phyloP scores from a whole-genome alignment of 2,329 filamentous ascomycete genomes.

The Alternaria gaisen region DNA sequence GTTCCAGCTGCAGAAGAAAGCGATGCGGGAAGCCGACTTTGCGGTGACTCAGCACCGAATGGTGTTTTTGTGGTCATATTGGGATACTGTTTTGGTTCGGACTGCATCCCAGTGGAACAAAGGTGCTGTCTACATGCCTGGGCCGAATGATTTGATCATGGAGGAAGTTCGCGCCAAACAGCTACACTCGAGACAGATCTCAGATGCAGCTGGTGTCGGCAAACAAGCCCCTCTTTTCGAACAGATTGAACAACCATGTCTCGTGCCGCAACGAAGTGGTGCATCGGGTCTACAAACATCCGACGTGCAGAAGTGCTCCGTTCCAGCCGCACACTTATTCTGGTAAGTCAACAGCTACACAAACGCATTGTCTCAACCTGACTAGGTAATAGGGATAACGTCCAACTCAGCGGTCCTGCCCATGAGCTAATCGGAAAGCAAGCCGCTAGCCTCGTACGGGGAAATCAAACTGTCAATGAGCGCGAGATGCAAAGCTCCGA shows the following conservation, averaged over 20 bases:
- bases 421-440: conserved; percentile 49
- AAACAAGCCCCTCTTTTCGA: conserved; percentile 45
- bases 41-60: conserved; percentile 46
- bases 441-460: conserved; percentile 44
- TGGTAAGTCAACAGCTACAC: conserved; percentile 41
- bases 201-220: conserved; percentile 45
- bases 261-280: conserved; percentile 28
- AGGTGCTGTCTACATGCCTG: conserved; percentile 45
- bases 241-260: conserved; percentile 46
- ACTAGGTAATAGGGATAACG: conserved; percentile 45
- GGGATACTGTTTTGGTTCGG: conserved; percentile 46
- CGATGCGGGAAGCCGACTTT: conserved; percentile 31
- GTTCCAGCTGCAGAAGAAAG: conserved; percentile 38
- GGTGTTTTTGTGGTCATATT: conserved; percentile 47
- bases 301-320: conserved; percentile 40
- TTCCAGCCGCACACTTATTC: conserved; percentile 46
- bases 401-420: conserved; percentile 46
- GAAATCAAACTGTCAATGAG: conserved; percentile 45
- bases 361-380: conserved; percentile 46
- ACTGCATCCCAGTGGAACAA: conserved; percentile 41
- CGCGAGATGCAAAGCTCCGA: conserved; percentile 24
- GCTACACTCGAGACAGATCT: conserved; percentile 41
- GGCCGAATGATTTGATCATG: conserved; percentile 46
- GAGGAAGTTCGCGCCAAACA: conserved; percentile 47
- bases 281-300: conserved; percentile 37